Conservation (phyloP, 257 asterid species). For the Solanum sejunctum region DNA sequence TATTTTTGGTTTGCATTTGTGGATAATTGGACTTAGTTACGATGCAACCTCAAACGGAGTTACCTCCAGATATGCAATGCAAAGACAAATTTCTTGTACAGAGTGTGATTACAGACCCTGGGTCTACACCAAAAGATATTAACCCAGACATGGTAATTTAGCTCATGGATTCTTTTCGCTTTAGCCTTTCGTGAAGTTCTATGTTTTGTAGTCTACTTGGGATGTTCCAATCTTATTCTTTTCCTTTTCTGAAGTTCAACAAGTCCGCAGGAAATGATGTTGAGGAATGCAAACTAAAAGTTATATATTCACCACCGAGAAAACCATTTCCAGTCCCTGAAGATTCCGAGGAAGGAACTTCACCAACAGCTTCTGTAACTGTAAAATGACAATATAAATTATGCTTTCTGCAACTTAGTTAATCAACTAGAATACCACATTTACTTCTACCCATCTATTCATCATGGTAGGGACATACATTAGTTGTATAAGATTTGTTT, state of each 20-base stretch:
- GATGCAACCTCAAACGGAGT: slow-evolving; percentile 80
- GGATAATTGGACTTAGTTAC: slow-evolving; percentile 30
- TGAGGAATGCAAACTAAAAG: slow-evolving; percentile 71
- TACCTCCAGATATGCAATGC: slow-evolving; percentile 69
- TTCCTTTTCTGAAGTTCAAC: slow-evolving; percentile 32
- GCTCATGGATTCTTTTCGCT: background rate
- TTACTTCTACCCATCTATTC: background rate
- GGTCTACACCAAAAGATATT: slow-evolving; percentile 38
- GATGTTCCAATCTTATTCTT: background rate
- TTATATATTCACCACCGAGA: slow-evolving; percentile 49
- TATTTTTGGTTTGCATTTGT: background rate
- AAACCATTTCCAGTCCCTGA: slow-evolving; percentile 77
- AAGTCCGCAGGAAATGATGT: slow-evolving; percentile 46
- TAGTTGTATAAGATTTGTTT: background rate
- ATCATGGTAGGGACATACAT: background rate
- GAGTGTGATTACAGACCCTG: slow-evolving; percentile 48
- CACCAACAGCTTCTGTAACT: slow-evolving; percentile 42
- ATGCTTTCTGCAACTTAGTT: slow-evolving; percentile 11
- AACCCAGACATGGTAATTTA: slow-evolving; percentile 51
- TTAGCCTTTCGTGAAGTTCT: background rate
- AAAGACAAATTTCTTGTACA: slow-evolving; percentile 71
- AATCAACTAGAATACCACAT: background rate
- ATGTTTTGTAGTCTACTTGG: background rate
- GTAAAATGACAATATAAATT: slow-evolving; percentile 40
- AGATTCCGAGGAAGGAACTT: slow-evolving; percentile 62